phyloP scores from a whole-genome alignment of 768 basidiomycete genomes.

The Suillus cothurnatus region DNA sequence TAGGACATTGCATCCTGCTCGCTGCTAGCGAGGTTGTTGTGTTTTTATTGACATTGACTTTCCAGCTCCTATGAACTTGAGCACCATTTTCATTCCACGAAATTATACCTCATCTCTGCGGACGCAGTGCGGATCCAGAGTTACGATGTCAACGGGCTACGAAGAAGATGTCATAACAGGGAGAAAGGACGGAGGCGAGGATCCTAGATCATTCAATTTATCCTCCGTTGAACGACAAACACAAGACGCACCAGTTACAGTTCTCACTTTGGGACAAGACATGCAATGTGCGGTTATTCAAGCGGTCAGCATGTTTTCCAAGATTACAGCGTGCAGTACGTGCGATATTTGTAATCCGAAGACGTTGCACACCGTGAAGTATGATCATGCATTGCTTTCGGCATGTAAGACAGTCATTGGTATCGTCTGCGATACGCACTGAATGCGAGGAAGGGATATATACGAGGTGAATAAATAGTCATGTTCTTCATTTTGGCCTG shows the following conservation, averaged over 20 bases:
- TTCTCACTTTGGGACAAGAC: not conserved
- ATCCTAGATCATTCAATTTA: not conserved
- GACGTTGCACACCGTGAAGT: not conserved
- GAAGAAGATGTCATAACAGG: not conserved
- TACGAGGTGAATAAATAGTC: not conserved
- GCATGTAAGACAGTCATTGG: slow-evolving; percentile 2
- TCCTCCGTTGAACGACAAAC: not conserved
- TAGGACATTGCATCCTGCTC: no score
- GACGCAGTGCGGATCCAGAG: not conserved
- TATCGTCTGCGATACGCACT: not conserved
- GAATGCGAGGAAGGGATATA: not conserved
- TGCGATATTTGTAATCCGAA: not conserved
- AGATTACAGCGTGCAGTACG: not conserved
- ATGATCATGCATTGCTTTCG: slow-evolving; percentile 5
- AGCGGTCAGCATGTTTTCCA: not conserved
- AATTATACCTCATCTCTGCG: not conserved
- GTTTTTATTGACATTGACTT: no score
- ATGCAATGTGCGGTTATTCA: not conserved
- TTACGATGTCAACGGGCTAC: not conserved
- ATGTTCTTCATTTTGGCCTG: not conserved
- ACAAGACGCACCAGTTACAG: not conserved
- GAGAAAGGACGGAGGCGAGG: no score
- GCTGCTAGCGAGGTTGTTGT: no score
- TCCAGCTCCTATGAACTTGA: no score
- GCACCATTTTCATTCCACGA: not conserved